phyloP scores from a whole-genome alignment of 139 green algal genomes.

The Dunaliella sp. region DNA sequence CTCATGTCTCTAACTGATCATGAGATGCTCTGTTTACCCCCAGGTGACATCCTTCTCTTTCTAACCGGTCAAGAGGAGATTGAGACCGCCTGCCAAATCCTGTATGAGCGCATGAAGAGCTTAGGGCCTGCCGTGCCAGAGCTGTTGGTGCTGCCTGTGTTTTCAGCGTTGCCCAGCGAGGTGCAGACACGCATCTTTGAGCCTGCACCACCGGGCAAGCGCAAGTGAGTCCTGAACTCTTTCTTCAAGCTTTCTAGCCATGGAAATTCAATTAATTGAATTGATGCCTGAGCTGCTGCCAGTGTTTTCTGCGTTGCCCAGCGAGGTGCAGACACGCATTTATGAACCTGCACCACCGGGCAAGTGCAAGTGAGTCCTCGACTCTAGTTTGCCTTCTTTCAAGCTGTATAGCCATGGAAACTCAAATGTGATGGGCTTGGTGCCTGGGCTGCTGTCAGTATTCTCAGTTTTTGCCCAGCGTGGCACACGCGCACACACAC shows the following conservation, averaged over 20 bases:
- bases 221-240: conserved; percentile 76
- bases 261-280: too few relatives aligned
- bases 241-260: too few relatives aligned
- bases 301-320: conserved; percentile 30
- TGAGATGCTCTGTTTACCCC: too few relatives aligned
- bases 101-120: conserved; percentile 93
- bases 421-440: too few relatives aligned
- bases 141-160: conserved; percentile 30
- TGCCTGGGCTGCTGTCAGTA: too few relatives aligned
- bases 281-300: not conserved
- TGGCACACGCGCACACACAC: too few relatives aligned
- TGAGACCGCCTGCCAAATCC: conserved; percentile 82
- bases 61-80: conserved; percentile 93
- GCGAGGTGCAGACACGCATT: conserved; percentile 40
- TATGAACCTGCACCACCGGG: not conserved
- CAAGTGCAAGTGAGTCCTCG: conserved; percentile 68
- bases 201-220: conserved; percentile 80
- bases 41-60: conserved; percentile 86
- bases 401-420: too few relatives aligned
- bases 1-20: too few relatives aligned
- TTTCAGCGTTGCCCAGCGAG: conserved; percentile 44
- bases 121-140: conserved; percentile 67
- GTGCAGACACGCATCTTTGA: conserved; percentile 90
- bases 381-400: too few relatives aligned
- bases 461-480: too few relatives aligned